Base-by-base conservation (phyloP, 1,284 basidiomycete species). In the Ganoderma sp. region DNA sequence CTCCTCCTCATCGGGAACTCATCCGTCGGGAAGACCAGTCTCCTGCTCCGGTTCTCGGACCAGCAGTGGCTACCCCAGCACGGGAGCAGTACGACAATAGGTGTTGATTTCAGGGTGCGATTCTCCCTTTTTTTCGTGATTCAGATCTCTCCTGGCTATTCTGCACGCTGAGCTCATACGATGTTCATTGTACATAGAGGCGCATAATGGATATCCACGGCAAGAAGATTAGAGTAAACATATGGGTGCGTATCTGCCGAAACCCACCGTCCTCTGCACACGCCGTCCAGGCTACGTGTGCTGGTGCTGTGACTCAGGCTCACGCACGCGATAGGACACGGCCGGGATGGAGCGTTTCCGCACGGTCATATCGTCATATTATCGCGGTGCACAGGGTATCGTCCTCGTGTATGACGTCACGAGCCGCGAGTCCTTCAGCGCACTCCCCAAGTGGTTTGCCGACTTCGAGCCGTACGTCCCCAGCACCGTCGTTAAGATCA, bases 361-460 rank as follows among this genome's bases (percentile, higher is more conserved):
- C 39, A 97, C 96, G 3, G 92, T 98, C 75, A 98, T 96, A 0
- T 92, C 91, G 0, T 92, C 91, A 25, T 98, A 97, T 77, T 98
- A 98, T 77, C 88, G 96, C 52, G 96, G 96, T 5, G 96, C 96
- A 39, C 96, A 98, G 76, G 96, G 96, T 8, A 92, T 99, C 67
- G 93, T 99, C 70, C 85, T 99, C 63, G 96, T 98, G 0, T 99
- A 99, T 79, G 97, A 99, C 79, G 95, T 98, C 22, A 89, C 97
- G 3, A 95, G 92, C 73, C 86, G 95, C 43, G 91, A 94, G 76
- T 93, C 96, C 0, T 99, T 98, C 77, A 96, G 98, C 59, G 93
- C 95, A 15, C 87, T 99, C 17, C 91, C 95, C 15, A 86, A 90
- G 65, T 99, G 98, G 97, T 96, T 94, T 79, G 89, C 89, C 63